Base-by-base conservation (phyloP, 1,284 basidiomycete species). In the Phlebopus sp. region DNA sequence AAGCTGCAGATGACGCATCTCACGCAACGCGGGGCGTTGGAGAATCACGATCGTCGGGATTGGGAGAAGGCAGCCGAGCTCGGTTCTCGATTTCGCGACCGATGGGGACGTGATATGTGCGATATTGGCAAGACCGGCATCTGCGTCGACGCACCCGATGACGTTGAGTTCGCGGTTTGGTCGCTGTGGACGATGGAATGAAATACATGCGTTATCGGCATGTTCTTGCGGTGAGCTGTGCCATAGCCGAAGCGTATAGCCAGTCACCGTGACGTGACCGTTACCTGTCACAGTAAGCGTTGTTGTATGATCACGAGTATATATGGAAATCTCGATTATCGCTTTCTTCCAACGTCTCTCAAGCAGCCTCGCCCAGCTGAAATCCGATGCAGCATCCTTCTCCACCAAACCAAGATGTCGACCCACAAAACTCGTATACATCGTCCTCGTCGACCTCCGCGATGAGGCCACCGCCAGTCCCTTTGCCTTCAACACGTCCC, bases 311-410 rank as follows among this genome's bases (percentile, higher is more conserved):
- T 44, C 37, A 42, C 37, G 39, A 49, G 49, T 67, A 67, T 67
- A 65, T 66, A 63, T 66, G 61, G 65, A 36, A 61, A 67, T 63
- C 52, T 59, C 62, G 62, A 63, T 63, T 63, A 63, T 63, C 62
- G 42, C 52, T 42, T 43, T 38, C 37, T 42, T 54, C 51, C 57
- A 41, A 47, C 44, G 17, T 57, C 44, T 37, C 50, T 48, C 49
- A 42, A 46, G 35, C 31, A 23, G 21, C 46, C 42, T 7, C 31
- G 13, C 37, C 4, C 8, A 15, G 32, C 37, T 40, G 25, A 30
- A 39, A 19, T 44, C 34, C 42, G 44, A 63, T 67, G 61, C 57
- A 67, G 30, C 51, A 54, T 53, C 17, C 50, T 23, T 47, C 44
- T 17, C 15, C 30, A 25, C 32, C 51, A 21, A 10, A 40, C 37